Evolutionary conservation across 2,329 filamentous ascomycete genomes (phyloP).

Genomic region (Zymoseptoria pseudotritici): DNA sequence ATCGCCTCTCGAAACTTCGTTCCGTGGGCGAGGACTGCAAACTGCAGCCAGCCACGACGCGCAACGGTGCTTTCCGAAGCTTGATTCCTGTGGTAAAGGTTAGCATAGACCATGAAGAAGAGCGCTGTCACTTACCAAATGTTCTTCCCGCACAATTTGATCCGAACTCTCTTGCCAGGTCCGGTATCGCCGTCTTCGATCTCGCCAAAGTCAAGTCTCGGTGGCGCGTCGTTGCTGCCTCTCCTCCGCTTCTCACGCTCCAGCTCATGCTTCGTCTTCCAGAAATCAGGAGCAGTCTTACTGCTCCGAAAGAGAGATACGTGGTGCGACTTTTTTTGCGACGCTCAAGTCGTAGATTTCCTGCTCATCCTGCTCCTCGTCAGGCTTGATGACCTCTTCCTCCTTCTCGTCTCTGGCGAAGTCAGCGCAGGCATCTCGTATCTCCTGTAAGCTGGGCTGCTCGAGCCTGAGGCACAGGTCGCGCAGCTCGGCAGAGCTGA

Average conservation of each 20-base stretch:
- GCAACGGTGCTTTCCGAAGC: constrained; percentile 42
- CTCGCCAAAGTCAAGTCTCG: constrained; percentile 32
- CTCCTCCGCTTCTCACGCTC: constrained; percentile 17
- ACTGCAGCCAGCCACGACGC: constrained; percentile 45
- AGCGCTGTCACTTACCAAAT: constrained; percentile 32
- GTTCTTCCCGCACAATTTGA: constrained; percentile 42
- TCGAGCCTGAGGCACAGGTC: constrained; percentile 45
- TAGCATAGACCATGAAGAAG: background rate
- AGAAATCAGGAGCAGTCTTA: constrained; percentile 1
- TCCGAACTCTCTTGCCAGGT: constrained; percentile 34
- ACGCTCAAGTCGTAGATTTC: constrained; percentile 11
- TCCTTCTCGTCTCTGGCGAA: constrained; percentile 36
- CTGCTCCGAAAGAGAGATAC: background rate
- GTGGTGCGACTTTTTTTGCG: constrained; percentile 1
- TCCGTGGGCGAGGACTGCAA: constrained; percentile 45
- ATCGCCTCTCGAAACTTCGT: constrained; percentile 40
- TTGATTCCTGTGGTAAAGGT: constrained; percentile 32
- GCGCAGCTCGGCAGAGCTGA: constrained; percentile 38
- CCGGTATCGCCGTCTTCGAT: constrained; percentile 29
- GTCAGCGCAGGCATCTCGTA: constrained; percentile 46
- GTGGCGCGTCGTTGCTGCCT: background rate
- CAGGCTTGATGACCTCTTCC: constrained; percentile 24
- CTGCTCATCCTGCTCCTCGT: constrained; percentile 20
- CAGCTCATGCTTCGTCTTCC: constrained; percentile 30
- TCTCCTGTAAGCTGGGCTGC: constrained; percentile 42